Evolutionary conservation across 257 asterid species (phyloP).

Genomic region (Pogostemon cablin): DNA sequence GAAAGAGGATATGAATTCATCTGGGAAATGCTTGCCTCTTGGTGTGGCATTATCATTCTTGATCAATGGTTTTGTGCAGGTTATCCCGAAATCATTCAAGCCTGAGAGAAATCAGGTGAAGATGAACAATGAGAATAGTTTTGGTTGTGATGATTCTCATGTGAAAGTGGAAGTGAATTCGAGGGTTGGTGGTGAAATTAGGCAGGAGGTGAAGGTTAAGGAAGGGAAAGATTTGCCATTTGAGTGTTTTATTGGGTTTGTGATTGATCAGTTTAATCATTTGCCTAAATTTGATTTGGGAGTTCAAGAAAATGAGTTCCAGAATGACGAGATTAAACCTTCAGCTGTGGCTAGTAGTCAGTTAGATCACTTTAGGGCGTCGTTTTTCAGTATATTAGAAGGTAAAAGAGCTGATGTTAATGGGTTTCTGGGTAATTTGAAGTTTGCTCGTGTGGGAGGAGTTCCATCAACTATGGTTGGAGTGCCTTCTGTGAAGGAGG

Average conservation of each 20-base stretch:
- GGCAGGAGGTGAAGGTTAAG: slow-evolving; percentile 47
- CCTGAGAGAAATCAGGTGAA: slow-evolving; percentile 54
- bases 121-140: slow-evolving; percentile 39
- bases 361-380: slow-evolving; percentile 61
- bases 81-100: slow-evolving; percentile 67
- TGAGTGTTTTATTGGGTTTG: slow-evolving; percentile 67
- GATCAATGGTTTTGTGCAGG: slow-evolving; percentile 73
- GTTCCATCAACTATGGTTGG: slow-evolving; percentile 82
- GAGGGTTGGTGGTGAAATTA: slow-evolving; percentile 34
- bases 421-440: slow-evolving; percentile 75
- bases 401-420: slow-evolving; percentile 86
- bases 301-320: slow-evolving; percentile 51
- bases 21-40: slow-evolving; percentile 66
- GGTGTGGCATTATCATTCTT: slow-evolving; percentile 65
- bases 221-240: slow-evolving; percentile 63
- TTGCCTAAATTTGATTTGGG: slow-evolving; percentile 65
- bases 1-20: slow-evolving; percentile 45
- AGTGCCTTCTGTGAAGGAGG: slow-evolving; percentile 65
- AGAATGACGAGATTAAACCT: slow-evolving; percentile 36
- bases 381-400: slow-evolving; percentile 62
- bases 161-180: slow-evolving; percentile 36
- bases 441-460: slow-evolving; percentile 95
- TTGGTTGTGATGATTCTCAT: slow-evolving; percentile 32
- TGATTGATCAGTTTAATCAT: slow-evolving; percentile 72
- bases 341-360: slow-evolving; percentile 38